Evolutionary conservation across 1,284 basidiomycete genomes (phyloP).

Genomic region (Leccinum subspadiceum): DNA sequence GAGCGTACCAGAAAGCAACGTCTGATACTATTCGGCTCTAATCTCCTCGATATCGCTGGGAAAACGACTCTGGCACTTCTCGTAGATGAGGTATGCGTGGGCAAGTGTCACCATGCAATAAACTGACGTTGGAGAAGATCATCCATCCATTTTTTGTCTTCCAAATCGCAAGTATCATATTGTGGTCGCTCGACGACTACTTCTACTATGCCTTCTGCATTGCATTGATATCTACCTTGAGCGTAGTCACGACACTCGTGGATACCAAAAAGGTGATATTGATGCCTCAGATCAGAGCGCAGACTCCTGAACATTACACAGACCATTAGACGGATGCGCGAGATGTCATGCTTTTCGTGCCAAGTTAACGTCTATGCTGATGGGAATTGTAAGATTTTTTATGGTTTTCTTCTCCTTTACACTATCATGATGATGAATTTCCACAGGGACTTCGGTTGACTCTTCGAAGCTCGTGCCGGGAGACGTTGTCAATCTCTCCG

Average conservation of each 20-base stretch:
- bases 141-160: constrained; percentile 98
- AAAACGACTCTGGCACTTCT: too few relatives aligned
- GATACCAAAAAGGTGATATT: constrained; percentile 83
- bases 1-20: constrained; percentile 62
- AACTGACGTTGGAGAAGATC: constrained; percentile 35
- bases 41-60: constrained; percentile 78
- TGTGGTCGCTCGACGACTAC: constrained; percentile 96
- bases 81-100: constrained; percentile 7
- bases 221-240: constrained; percentile 85
- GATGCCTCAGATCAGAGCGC: background rate
- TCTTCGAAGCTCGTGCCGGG: constrained; percentile 89
- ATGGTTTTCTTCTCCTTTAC: background rate
- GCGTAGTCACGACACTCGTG: constrained; percentile 84
- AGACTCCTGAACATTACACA: constrained; percentile 33
- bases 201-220: constrained; percentile 99
- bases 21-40: constrained; percentile 76
- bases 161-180: constrained; percentile 92
- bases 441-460: constrained; percentile 67
- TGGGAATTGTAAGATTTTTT: constrained; percentile 59
- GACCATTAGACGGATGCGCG: constrained; percentile 93
- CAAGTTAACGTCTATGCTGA: constrained; percentile 73
- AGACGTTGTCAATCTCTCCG: constrained; percentile 88
- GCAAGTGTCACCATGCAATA: background rate
- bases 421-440: constrained; percentile 1
- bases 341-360: constrained; percentile 94